Percentiles rank a stretch among this genome's conserved stretches.
These are phyloP conservation scores for Roridomyces roridus DNA, from an alignment of 768 basidiomycete species.

Conservation along the genomic window DNA sequence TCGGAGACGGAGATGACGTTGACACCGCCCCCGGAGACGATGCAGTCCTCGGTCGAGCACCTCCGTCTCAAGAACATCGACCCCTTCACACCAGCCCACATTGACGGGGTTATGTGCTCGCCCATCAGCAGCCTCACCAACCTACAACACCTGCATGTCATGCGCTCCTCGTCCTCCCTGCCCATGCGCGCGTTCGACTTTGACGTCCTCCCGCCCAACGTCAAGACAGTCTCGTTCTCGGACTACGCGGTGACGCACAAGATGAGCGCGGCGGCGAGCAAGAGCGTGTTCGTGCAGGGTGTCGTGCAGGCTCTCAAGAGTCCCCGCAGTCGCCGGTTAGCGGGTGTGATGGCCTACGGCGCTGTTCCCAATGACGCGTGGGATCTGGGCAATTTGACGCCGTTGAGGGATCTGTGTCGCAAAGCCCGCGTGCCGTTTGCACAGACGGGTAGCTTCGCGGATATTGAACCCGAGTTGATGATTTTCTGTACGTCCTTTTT, in stretches of 20 bases:
- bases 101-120: neutral
- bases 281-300: slow-evolving; percentile 4
- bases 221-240: slow-evolving; percentile 14
- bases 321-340: neutral
- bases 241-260: slow-evolving; percentile 15
- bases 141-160: slow-evolving; percentile 14
- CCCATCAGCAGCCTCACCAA: neutral
- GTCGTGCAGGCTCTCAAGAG: slow-evolving; percentile 3
- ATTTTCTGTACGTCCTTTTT: slow-evolving; percentile 1
- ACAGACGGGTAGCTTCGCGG: slow-evolving; percentile 9
- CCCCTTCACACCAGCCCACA: neutral
- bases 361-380: slow-evolving; percentile 11
- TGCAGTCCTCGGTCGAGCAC: slow-evolving; percentile 12
- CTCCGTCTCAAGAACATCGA: slow-evolving; percentile 12
- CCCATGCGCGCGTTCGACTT: slow-evolving; percentile 3
- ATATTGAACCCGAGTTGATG: slow-evolving; percentile 17
- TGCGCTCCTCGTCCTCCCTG: slow-evolving; percentile 3
- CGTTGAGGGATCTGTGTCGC: neutral
- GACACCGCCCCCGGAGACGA: neutral
- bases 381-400: slow-evolving; percentile 16
- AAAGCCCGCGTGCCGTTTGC: slow-evolving; percentile 8
- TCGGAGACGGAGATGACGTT: neutral
- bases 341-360: slow-evolving; percentile 16
- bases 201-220: neutral
- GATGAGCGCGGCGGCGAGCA: slow-evolving; percentile 10